Base-by-base conservation (phyloP, 2,329 filamentous ascomycete genomes). In the Colletotrichum ledebouriae region DNA sequence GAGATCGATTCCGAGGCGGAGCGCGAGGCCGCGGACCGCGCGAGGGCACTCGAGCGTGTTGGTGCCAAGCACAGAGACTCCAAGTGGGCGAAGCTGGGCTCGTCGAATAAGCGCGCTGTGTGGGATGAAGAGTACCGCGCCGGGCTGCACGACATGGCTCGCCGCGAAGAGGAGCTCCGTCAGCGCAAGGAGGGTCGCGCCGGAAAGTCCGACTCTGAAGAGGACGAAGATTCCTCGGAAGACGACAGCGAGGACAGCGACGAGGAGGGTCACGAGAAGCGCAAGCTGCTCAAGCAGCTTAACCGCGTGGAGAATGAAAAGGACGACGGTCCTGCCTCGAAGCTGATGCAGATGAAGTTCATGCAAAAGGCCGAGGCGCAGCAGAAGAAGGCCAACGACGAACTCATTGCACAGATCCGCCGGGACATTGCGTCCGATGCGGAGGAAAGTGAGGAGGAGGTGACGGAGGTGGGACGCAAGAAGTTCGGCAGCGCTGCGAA, bases 101-200 rank as follows among this genome's bases (percentile, higher is more conserved):
- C 92, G 76, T 90, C 92, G 73, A 90, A 88, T 42, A 94, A 94
- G 53, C 89, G 93, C 56, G 91, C 92, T 4, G 91, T 90, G 0
- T 97, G 94, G 94, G 94, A 97, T 74, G 93, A 97, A 25, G 92
- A 95, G 71, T 94, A 94, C 71, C 89, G 93, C 57, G 83, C 89
- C 20, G 92, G 92, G 6, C 87, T 96, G 20, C 88, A 88, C 6
- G 94, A 97, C 74, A 92, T 96, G 88, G 93, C 93, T 0, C 86
- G 90, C 67, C 87, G 91, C 69, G 92, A 95, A 70, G 93, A 97
- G 74, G 94, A 97, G 78, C 83, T 97, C 60, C 89, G 91, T 64
- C 87, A 88, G 72, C 88, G 94, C 59, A 92, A 97, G 56, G 92
- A 94, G 75, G 94, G 94, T 47, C 91, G 90, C 55, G 76, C 79